Conservation (phyloP, 345 rosid genomes). For the Aegle marmelos region DNA sequence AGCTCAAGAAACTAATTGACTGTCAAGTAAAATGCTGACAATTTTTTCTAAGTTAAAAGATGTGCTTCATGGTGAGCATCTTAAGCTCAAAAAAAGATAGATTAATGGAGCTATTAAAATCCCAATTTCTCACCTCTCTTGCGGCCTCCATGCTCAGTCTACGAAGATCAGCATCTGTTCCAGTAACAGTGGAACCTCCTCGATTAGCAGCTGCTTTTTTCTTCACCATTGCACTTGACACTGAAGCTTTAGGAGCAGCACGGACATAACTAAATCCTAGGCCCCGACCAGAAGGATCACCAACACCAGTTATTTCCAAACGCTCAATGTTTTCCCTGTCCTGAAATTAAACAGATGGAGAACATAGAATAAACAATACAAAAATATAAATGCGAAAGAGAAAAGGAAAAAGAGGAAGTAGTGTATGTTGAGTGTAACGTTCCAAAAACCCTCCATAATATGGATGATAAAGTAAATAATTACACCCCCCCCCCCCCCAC, state of each 20-base stretch:
- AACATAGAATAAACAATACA: background rate
- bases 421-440: background rate
- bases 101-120: background rate
- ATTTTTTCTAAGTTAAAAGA: background rate
- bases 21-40: background rate
- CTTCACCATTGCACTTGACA: conserved; percentile 69
- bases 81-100: background rate
- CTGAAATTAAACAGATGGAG: conserved; percentile 33
- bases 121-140: conserved; percentile 59
- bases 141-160: conserved; percentile 99
- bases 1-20: background rate
- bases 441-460: background rate
- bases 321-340: conserved; percentile 97
- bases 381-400: background rate
- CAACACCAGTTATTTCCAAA: conserved; percentile 97
- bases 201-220: conserved; percentile 84
- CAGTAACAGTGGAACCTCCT: conserved; percentile 90
- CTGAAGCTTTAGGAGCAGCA: conserved; percentile 80
- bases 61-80: background rate
- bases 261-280: conserved; percentile 97
- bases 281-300: conserved; percentile 98
- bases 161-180: conserved; percentile 99
- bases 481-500: no score
- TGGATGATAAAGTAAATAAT: background rate
- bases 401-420: background rate